Conservation (phyloP, 257 asterid species). For the Lycium barbarum region DNA sequence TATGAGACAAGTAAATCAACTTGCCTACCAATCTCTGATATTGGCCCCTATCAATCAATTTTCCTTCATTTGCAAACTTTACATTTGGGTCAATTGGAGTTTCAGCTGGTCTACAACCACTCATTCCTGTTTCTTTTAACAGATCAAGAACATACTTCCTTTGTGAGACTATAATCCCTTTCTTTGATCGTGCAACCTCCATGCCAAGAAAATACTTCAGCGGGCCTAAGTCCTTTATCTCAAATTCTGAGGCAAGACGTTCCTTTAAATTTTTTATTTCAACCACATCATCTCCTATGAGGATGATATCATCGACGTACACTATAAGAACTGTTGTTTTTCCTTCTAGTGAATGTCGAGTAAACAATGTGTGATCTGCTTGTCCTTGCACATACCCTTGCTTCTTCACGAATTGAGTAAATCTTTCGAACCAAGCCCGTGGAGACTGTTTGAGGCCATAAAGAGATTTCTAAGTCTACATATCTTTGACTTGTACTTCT, state of each 20-base stretch:
- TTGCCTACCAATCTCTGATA: neutral
- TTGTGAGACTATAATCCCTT: neutral
- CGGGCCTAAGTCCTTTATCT: neutral
- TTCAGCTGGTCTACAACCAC: constrained; percentile 17
- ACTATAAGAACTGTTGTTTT: too few relatives aligned
- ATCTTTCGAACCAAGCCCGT: too few relatives aligned
- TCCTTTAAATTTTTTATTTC: neutral
- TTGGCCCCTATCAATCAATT: neutral
- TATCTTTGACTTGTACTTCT: too few relatives aligned
- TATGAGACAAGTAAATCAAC: neutral
- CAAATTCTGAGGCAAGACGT: neutral
- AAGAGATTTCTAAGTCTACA: too few relatives aligned
- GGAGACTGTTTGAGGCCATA: too few relatives aligned
- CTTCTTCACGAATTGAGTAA: too few relatives aligned
- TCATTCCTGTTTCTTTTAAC: neutral
- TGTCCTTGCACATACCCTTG: neutral
- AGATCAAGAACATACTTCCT: neutral
- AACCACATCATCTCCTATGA: too few relatives aligned
- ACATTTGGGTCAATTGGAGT: neutral
- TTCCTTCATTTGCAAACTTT: neutral
- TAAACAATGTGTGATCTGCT: constrained; percentile 21
- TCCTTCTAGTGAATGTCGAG: too few relatives aligned
- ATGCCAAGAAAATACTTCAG: neutral
- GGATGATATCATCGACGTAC: too few relatives aligned
- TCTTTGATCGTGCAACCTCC: neutral